Evolutionary conservation across 129 eudicot species (phyloP).

Genomic region (Artemisia tridentata): DNA sequence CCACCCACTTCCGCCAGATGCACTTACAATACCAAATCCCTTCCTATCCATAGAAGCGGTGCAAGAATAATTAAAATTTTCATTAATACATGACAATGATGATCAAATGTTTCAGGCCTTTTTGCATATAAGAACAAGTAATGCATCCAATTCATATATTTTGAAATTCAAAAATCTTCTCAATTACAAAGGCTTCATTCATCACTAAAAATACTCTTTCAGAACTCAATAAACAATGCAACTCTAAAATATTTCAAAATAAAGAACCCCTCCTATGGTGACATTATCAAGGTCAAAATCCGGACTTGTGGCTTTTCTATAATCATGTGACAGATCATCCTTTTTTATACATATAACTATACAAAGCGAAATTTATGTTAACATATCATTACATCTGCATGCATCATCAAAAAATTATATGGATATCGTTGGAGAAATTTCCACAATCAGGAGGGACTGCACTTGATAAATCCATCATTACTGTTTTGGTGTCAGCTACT

Average conservation of each 20-base stretch:
- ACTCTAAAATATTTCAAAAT: background rate
- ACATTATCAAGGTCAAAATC: background rate
- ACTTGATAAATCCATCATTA: background rate
- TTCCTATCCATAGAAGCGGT: constrained; percentile 54
- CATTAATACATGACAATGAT: background rate
- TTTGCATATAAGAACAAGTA: no score
- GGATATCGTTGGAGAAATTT: background rate
- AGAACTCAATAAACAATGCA: background rate
- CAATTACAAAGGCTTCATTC: constrained; percentile 11
- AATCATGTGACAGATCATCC: background rate
- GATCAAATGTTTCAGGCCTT: no score
- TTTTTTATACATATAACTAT: background rate
- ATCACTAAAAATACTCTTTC: constrained; percentile 1
- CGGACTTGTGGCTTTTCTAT: background rate
- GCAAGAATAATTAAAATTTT: constrained; percentile 9
- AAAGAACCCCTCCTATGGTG: background rate
- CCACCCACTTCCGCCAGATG: constrained; percentile 95
- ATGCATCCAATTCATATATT: no score
- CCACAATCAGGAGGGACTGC: background rate
- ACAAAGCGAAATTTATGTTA: background rate
- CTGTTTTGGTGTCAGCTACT: background rate
- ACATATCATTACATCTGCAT: constrained; percentile 11
- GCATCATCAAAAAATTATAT: background rate
- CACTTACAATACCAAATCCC: constrained; percentile 86
- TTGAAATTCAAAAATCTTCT: background rate